These are phyloP conservation scores for Serendipita sp. DNA, from an alignment of 1,284 basidiomycete species.

Conservation along the genomic window DNA sequence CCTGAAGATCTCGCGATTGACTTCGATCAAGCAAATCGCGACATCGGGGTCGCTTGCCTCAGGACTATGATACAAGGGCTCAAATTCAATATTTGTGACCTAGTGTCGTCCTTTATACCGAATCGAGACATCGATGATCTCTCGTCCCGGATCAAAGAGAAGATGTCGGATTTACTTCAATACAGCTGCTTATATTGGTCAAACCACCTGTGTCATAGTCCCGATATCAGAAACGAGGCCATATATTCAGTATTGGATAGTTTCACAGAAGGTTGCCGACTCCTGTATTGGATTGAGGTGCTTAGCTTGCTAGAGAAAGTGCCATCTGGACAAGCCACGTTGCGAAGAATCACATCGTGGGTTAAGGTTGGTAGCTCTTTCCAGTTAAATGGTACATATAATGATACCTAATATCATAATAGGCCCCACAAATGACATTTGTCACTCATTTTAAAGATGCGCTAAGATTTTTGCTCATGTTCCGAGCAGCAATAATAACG, in stretches of 20 bases:
- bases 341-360: background rate
- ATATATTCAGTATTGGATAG: background rate
- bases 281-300: background rate
- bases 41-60: background rate
- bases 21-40: background rate
- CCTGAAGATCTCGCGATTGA: background rate
- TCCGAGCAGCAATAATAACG: background rate
- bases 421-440: background rate
- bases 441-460: background rate
- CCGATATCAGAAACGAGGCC: too few relatives aligned
- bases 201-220: background rate
- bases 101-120: background rate
- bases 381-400: too few relatives aligned
- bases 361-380: background rate
- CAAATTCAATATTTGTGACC: background rate
- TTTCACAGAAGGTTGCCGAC: background rate
- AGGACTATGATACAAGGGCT: background rate
- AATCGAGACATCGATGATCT: background rate
- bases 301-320: background rate
- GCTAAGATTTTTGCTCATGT: background rate
- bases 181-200: background rate
- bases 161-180: background rate
- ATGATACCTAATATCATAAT: too few relatives aligned
- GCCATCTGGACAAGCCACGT: background rate
- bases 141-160: background rate